A percentile compares a stretch with the other conserved stretches of the same genome.
These are phyloP conservation scores for Aspergillus chevalieri DNA, from an alignment of 2,329 filamentous ascomycete genomes.

Conservation along the genomic window DNA sequence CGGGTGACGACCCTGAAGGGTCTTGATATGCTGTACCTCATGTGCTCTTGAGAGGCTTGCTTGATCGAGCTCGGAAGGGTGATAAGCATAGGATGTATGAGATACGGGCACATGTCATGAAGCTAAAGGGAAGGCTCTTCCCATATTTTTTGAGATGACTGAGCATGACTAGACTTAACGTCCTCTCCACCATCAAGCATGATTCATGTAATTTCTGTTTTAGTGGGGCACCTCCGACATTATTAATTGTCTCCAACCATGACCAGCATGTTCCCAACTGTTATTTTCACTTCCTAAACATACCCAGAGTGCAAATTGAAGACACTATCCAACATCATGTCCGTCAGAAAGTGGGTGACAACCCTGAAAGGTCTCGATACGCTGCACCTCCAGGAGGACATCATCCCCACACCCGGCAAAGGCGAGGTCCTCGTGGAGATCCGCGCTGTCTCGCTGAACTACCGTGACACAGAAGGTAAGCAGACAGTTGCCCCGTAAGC, in stretches of 20 bases:
- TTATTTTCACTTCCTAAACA: not conserved
- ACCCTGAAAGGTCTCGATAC: conserved; percentile 52
- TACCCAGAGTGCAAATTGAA: too few species aligned
- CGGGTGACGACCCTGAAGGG: conserved; percentile 54
- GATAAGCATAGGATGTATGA: too few species aligned
- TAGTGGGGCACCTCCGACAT: not conserved
- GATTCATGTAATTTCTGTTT: not conserved
- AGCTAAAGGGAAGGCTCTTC: too few species aligned
- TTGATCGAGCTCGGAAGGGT: not conserved
- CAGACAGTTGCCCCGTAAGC: not conserved
- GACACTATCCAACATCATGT: conserved; percentile 5
- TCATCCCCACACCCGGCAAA: conserved; percentile 44
- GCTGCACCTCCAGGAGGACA: conserved; percentile 40
- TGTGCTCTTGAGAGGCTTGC: not conserved
- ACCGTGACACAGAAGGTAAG: conserved; percentile 43
- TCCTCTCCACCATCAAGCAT: not conserved
- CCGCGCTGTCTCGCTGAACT: conserved; percentile 49
- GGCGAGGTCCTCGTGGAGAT: conserved; percentile 52
- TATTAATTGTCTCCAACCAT: not conserved
- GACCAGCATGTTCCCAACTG: not conserved
- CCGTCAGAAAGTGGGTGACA: conserved; percentile 48
- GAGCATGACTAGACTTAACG: not conserved
- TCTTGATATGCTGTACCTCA: conserved; percentile 47
- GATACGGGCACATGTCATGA: too few species aligned
- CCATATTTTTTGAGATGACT: too few species aligned